Evolutionary conservation across 331 rosid genomes (phyloP).

Genomic region (Phaseolus coccineus): DNA sequence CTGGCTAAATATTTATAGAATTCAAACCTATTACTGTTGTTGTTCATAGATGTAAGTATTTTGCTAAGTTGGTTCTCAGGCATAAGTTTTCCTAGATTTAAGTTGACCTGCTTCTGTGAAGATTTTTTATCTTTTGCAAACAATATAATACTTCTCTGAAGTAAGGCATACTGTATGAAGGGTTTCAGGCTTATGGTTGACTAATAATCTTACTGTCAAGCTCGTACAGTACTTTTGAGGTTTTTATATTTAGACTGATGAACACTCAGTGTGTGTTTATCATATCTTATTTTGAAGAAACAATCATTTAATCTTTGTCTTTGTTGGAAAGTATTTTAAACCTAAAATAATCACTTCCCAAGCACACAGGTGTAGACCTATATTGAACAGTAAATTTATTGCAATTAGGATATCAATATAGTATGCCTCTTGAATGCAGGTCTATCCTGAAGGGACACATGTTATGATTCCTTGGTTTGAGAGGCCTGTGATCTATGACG

Average conservation of each 20-base stretch:
- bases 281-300: not conserved
- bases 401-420: conserved; percentile 1
- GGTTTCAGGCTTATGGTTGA: conserved; percentile 22
- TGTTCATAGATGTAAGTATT: conserved; percentile 17
- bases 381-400: not conserved
- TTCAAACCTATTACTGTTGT: not conserved
- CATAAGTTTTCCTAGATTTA: not conserved
- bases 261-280: not conserved
- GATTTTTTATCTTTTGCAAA: not conserved
- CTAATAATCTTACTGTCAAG: conserved; percentile 15
- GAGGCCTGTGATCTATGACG: conserved; percentile 84
- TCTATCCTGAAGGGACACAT: conserved; percentile 93
- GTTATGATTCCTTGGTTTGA: conserved; percentile 83
- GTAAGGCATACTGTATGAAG: not conserved
- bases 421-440: conserved; percentile 50
- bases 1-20: not conserved
- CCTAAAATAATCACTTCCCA: not conserved
- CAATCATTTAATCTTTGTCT: not conserved
- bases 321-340: not conserved
- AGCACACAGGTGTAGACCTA: not conserved
- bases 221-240: not conserved
- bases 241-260: not conserved
- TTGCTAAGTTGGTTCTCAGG: not conserved
- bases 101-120: not conserved
- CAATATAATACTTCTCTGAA: not conserved